Evolutionary conservation across 345 rosid genomes (phyloP), one percentile per base, ranked within the genome.

Genomic region (Firmiana major): DNA sequence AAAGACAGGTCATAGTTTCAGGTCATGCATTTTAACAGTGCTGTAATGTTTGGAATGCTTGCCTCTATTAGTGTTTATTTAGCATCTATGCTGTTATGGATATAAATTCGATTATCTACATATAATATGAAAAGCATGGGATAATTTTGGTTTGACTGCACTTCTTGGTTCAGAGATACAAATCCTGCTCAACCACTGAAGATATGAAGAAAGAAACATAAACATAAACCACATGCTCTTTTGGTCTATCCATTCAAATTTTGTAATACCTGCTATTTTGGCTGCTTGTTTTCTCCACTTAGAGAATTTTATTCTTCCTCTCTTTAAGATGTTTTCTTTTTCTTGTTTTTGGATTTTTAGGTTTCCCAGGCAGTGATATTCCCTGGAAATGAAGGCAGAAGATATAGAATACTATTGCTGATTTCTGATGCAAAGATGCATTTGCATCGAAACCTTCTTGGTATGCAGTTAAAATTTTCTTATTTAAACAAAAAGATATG

Each of bases 341-440:
- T 49, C 42, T 46, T 45, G 12, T 79, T 13, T 31, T 59, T 55
- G 46, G 38, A 34, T 12, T 46, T 63, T 45, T 42, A 24, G 69
- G 74, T 21, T 77, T 68, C 46, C 60, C 75, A 15, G 7, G 43
- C 45, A 69, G 63, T 62, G 21, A 38, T 58, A n/a, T 54, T 45
- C 26, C 11, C 55, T 26, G 64, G 31, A 36, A 57, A 55, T 49
- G 16, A 66, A 78, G 42, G 12, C 73, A 67, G 51, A 74, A 57
- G 53, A 13, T 74, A 55, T 31, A 45, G 7, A 40, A 42, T 51
- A 22, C 22, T 31, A 31, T 57, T 73, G 53, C 16, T 24, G 0
- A 53, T 75, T 31, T 22, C 24, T 34, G 63, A 38, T 19, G 43
- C 19, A 11, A 19, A 21, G 63, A 38, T 19, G 43, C 19, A 11